Evolutionary conservation across 768 basidiomycete genomes (phyloP), one percentile per base, ranked within the genome.

Genomic region (Terana coerulea): DNA sequence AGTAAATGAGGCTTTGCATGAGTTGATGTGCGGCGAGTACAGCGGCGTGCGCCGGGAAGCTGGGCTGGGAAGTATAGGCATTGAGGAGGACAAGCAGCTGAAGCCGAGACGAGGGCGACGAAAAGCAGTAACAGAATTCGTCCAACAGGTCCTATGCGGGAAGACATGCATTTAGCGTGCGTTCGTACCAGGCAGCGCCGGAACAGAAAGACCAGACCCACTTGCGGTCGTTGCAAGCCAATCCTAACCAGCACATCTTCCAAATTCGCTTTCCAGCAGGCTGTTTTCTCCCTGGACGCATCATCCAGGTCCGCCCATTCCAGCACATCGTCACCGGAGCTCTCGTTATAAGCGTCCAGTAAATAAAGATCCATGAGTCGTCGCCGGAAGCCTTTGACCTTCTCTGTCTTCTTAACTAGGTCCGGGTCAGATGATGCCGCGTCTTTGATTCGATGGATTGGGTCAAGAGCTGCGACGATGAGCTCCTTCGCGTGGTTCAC

Each of bases 201-300:
- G 29, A 31, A 17, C n/a, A 19, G 37, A 33, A 26, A 36, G 25
- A 52, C 37, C 41, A 39, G 47, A 71, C 85, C 55, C 62, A 90
- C 90, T 70, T 81, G 67, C 21, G 88, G 86, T 49, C 74, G 67
- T 57, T 80, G 75, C 51, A 81, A 63, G 41, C 83, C 88, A 61
- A 80, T 85, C 47, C 71, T 76, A 34, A 89, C 72, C 35, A 92
- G 72, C 17, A 88, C 76, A 58, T 88, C 84, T 63, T 91, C 88
- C 53, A 93, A 70, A 63, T 89, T 93, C 25, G 70, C 67, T 67
- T 90, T 91, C 90, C 90, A 93, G 24, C 77, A 71, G 12, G 75
- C 72, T 57, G 77, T 74, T 61, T 74, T 76, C 49, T 79, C 77
- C 45, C 83, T 76, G 59, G 88, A 79, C 21, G 75, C 77, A 55